Percentiles rank a stretch among this genome's conserved stretches.
Evolutionary conservation across 805 yeast species (phyloP).

Genomic region (Metschnikowia sp.): DNA sequence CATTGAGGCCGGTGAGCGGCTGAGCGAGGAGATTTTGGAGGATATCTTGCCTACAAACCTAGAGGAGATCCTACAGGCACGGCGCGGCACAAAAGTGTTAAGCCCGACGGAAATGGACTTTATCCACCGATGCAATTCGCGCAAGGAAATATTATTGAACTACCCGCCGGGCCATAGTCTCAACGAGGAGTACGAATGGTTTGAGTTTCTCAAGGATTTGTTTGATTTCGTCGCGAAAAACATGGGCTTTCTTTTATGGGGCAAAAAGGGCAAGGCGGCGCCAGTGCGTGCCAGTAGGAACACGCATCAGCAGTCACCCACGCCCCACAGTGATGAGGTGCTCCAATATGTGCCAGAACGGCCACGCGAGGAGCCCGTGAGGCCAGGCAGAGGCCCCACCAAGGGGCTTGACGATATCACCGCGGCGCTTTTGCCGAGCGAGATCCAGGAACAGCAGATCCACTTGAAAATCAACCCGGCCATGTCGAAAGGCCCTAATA

Average conservation of each 20-base stretch:
- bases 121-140: constrained; percentile 63
- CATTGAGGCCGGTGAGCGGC: constrained; percentile 58
- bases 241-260: constrained; percentile 71
- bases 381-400: neutral
- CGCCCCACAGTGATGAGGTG: constrained; percentile 18
- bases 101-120: constrained; percentile 82
- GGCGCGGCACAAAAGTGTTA: constrained; percentile 41
- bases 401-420: constrained; percentile 28
- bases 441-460: constrained; percentile 41
- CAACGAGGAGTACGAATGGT: constrained; percentile 80
- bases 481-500: constrained; percentile 25
- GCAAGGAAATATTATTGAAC: constrained; percentile 59
- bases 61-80: constrained; percentile 41
- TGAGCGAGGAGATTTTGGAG: constrained; percentile 64
- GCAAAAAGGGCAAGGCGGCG: constrained; percentile 41
- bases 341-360: constrained; percentile 6
- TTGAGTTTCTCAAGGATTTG: constrained; percentile 72
- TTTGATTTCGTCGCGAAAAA: constrained; percentile 75
- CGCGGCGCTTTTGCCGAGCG: constrained; percentile 38
- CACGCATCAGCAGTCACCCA: constrained; percentile 1
- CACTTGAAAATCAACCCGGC: constrained; percentile 36
- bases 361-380: neutral
- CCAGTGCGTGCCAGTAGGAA: constrained; percentile 2
- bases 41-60: constrained; percentile 71
- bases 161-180: constrained; percentile 49